Percentiles rank a stretch among this genome's conserved stretches.
These are phyloP conservation scores for Termitomyces sp. DNA, from an alignment of 768 basidiomycete species.

Conservation along the genomic window DNA sequence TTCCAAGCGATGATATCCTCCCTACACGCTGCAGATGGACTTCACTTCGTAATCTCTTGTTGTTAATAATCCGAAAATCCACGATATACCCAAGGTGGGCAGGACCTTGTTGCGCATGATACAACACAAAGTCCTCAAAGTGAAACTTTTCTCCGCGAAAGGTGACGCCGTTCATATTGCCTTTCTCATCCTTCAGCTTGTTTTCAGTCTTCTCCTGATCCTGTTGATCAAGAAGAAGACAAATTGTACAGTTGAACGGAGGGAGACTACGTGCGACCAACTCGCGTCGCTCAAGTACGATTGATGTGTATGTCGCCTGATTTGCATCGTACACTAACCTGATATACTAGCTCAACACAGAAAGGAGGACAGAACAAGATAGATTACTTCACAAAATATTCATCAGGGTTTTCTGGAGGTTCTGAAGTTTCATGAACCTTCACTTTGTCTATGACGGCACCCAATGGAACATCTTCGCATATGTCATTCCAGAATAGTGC, in stretches of 20 bases:
- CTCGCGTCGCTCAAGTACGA: slow-evolving; percentile 24
- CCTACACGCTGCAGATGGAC: slow-evolving; percentile 40
- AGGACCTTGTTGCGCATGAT: slow-evolving; percentile 41
- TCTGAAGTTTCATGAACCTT: slow-evolving; percentile 29
- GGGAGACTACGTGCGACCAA: slow-evolving; percentile 21
- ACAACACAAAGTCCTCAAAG: slow-evolving; percentile 52
- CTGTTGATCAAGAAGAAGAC: slow-evolving; percentile 27
- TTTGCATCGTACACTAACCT: slow-evolving; percentile 48
- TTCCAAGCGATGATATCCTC: slow-evolving; percentile 34
- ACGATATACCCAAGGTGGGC: slow-evolving; percentile 56
- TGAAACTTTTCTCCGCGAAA: slow-evolving; percentile 51
- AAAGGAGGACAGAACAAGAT: neutral
- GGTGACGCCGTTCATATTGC: slow-evolving; percentile 31
- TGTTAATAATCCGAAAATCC: slow-evolving; percentile 10
- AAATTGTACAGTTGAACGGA: slow-evolving; percentile 51
- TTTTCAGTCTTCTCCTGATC: slow-evolving; percentile 24
- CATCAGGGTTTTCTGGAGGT: slow-evolving; percentile 22
- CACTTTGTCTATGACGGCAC: slow-evolving; percentile 42
- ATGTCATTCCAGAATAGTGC: slow-evolving; percentile 59
- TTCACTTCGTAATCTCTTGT: slow-evolving; percentile 10
- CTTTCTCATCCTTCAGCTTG: slow-evolving; percentile 24
- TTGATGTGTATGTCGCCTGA: slow-evolving; percentile 39
- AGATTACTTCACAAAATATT: slow-evolving; percentile 56
- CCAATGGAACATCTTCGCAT: slow-evolving; percentile 40
- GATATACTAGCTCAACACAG: neutral